A percentile compares a stretch with the other conserved stretches of the same genome.
phyloP scores from a whole-genome alignment of 192 early-diverging fungal species.

The Cladochytrium replicatum region DNA sequence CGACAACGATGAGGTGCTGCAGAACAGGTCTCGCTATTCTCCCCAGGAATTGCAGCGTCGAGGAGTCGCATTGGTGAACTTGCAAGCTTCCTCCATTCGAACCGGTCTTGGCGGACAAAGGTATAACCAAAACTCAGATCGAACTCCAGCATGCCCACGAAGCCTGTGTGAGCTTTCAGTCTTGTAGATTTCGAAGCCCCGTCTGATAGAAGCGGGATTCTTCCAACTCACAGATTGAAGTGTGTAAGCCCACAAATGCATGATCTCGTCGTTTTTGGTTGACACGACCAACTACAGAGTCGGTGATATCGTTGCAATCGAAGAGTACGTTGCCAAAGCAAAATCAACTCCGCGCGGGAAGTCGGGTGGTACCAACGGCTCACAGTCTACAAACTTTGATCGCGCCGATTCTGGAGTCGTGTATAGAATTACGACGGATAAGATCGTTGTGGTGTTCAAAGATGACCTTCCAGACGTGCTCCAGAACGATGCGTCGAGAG shows the following conservation, averaged over 20 bases:
- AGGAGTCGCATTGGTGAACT: conserved; percentile 43
- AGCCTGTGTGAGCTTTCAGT: conserved; percentile 9
- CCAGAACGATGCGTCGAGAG: conserved; percentile 26
- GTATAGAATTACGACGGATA: conserved; percentile 4
- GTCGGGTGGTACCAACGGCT: conserved; percentile 1
- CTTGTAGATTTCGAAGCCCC: conserved; percentile 57
- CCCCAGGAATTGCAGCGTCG: conserved; percentile 53
- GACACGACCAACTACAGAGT: conserved; percentile 31
- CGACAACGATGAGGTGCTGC: neutral
- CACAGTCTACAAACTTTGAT: conserved; percentile 39
- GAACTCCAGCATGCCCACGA: conserved; percentile 3
- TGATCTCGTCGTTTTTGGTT: neutral
- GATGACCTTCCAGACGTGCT: conserved; percentile 51
- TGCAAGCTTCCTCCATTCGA: conserved; percentile 46
- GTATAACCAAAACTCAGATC: conserved; percentile 17
- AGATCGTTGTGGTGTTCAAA: conserved; percentile 53
- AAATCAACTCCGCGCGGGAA: conserved; percentile 31
- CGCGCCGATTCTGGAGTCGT: conserved; percentile 38
- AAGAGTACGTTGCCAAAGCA: conserved; percentile 33
- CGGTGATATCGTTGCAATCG: conserved; percentile 65
- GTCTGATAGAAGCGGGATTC: conserved; percentile 32
- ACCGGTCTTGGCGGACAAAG: conserved; percentile 62
- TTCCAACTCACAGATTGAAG: conserved; percentile 51
- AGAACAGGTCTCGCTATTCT: conserved; percentile 13
- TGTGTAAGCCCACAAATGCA: neutral